These are phyloP conservation scores for Nasturtium officinale DNA, from an alignment of 345 rosid species.

Conservation along the genomic window DNA sequence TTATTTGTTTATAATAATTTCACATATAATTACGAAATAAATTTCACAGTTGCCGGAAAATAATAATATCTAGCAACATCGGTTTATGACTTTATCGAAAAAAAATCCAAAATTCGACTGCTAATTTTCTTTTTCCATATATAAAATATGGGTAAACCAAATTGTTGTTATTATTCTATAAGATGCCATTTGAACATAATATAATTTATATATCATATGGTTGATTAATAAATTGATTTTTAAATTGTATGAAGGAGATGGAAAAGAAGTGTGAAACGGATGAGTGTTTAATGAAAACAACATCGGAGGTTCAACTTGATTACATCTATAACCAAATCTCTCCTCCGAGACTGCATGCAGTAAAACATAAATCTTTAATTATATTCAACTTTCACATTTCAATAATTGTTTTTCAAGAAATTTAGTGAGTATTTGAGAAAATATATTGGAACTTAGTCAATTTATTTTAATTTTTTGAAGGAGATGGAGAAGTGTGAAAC, in stretches of 20 bases:
- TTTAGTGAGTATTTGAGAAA: too few species aligned
- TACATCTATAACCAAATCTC: slow-evolving; percentile 30
- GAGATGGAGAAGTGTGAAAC: slow-evolving; percentile 30
- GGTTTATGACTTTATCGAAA: not conserved
- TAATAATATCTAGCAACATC: not conserved
- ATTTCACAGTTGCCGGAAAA: not conserved
- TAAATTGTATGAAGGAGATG: slow-evolving; percentile 15
- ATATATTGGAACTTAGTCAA: not conserved
- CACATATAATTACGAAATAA: not conserved
- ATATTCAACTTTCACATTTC: not conserved
- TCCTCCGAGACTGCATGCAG: slow-evolving; percentile 3
- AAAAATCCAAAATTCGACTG: not conserved
- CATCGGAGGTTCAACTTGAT: slow-evolving; percentile 29
- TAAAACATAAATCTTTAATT: not conserved
- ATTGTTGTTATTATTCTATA: not conserved
- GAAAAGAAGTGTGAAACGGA: slow-evolving; percentile 27
- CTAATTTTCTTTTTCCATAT: too few species aligned
- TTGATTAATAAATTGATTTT: not conserved
- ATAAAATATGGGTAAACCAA: not conserved
- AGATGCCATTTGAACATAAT: not conserved
- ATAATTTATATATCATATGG: not conserved
- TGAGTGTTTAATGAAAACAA: slow-evolving; percentile 33
- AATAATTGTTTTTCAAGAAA: too few species aligned
- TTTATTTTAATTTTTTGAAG: not conserved
- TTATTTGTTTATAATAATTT: not conserved